Evolutionary conservation across 371 early-diverging fungal species (phyloP).

Genomic region (Chytridiales sp.): DNA sequence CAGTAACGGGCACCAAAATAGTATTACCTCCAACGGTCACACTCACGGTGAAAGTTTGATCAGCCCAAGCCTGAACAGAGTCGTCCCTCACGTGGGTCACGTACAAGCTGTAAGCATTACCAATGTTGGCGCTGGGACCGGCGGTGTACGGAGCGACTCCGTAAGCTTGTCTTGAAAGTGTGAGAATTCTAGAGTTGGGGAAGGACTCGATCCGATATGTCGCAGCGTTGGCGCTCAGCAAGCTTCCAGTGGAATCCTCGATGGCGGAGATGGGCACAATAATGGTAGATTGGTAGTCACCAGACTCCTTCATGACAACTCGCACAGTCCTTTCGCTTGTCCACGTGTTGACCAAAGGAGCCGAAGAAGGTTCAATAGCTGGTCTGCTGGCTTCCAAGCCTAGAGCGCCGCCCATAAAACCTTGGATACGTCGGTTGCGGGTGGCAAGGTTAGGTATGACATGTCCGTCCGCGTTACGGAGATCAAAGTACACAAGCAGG

Average conservation of each 20-base stretch:
- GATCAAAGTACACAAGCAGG: slow-evolving; percentile 10
- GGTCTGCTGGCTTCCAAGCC: slow-evolving; percentile 1
- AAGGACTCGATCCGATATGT: neutral
- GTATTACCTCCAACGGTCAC: neutral
- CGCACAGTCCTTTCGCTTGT: neutral
- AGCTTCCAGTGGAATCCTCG: too few relatives aligned
- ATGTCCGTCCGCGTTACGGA: neutral
- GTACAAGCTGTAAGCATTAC: neutral
- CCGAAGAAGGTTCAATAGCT: slow-evolving; percentile 3
- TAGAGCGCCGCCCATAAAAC: slow-evolving; percentile 10
- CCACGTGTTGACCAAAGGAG: slow-evolving; percentile 3
- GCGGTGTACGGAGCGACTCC: neutral
- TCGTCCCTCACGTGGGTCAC: slow-evolving; percentile 4
- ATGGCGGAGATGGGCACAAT: slow-evolving; percentile 2
- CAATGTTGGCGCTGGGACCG: neutral
- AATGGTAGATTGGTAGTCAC: slow-evolving; percentile 8
- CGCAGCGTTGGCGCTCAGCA: neutral
- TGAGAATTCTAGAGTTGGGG: slow-evolving; percentile 4
- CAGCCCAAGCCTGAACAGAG: neutral
- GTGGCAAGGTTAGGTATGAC: neutral
- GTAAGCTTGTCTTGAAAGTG: neutral
- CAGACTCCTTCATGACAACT: slow-evolving; percentile 14
- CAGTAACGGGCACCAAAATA: neutral
- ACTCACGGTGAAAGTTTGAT: neutral
- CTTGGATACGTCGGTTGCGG: neutral